Evolutionary conservation across 176 grass and related monocot genomes (phyloP).

Genomic region (Puya raimondii): DNA sequence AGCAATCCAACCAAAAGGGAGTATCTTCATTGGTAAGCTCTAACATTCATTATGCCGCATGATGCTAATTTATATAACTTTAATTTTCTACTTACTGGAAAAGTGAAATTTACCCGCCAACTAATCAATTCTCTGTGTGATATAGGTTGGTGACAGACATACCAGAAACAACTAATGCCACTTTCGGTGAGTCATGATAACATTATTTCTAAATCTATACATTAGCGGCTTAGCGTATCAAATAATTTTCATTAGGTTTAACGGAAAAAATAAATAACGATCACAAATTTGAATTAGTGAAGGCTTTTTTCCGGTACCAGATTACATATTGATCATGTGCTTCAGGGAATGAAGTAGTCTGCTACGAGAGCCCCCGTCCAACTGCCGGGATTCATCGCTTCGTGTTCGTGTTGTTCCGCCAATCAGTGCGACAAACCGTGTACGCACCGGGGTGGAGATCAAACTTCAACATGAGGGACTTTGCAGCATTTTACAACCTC

Average conservation of each 20-base stretch:
- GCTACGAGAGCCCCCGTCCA: conserved; percentile 41
- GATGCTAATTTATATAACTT: background rate
- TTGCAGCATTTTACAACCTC: conserved; percentile 43
- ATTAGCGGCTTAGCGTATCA: too few species aligned
- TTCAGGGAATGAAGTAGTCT: conserved; percentile 38
- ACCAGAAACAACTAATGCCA: conserved; percentile 74
- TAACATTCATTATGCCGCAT: background rate
- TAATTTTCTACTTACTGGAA: background rate
- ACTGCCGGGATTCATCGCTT: conserved; percentile 52
- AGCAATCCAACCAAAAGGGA: conserved; percentile 84
- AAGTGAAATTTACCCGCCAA: background rate
- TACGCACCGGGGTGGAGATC: conserved; percentile 57
- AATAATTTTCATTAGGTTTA: too few species aligned
- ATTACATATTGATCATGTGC: background rate
- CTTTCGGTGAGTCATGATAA: background rate
- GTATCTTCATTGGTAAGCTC: conserved; percentile 91
- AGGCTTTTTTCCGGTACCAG: background rate
- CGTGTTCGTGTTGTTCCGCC: conserved; percentile 51
- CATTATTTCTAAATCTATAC: too few species aligned
- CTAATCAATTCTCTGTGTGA: conserved; percentile 3
- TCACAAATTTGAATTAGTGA: too few species aligned
- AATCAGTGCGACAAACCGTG: conserved; percentile 32
- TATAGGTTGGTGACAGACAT: conserved; percentile 97
- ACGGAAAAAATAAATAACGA: too few species aligned
- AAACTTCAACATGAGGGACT: conserved; percentile 65